Evolutionary conservation across 2,329 filamentous ascomycete genomes (phyloP), one percentile per base, ranked within the genome.

Genomic region (Diaporthe sp.): DNA sequence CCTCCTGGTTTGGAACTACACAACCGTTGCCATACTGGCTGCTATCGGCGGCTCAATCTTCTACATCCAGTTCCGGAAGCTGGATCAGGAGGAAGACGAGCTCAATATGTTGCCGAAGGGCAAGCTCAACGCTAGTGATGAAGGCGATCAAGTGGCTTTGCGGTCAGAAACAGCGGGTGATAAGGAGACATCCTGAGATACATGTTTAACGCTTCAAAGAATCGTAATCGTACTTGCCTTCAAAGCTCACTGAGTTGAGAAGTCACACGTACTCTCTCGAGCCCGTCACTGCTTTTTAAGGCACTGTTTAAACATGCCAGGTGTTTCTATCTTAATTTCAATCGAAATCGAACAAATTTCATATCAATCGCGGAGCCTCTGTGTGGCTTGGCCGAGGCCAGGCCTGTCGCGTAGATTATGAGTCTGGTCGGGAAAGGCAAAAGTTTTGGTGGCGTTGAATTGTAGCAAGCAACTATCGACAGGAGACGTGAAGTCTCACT

Each of bases 1-100:
- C 1, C 83, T 93, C 15, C 85, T 95, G 7, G 88, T 93, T 0
- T 95, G 93, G 93, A 93, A 95, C 83, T 96, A 96, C 79, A 89
- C 84, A 5, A 83, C 89, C 3, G 89, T 94, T 12, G 92, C 92
- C 4, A 86, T 94, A 63, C 82, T 95, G 32, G 90, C 93, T 0
- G 88, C 89, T 59, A 70, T 93, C 10, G 93, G 82, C 50, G 93
- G 92, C 8, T 79, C 88, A 4, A 84, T 88, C n/a, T 96, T 96
- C 85, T 96, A 92, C 91, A 79, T 91, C 75, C 89, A 87, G 76
- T 92, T 92, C 82, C 82, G 86, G 32, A 82, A 85, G 5, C 83
- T 91, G 3, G 92, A 94, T 79, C 83, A 81, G 74, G 84, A 90
- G 78, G 92, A 94, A 79, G 92, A 94, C 79, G 82, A 85, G 56